Percentiles rank a stretch among this genome's conserved stretches.
Evolutionary conservation across 305 asterid genomes (phyloP).

Genomic region (Caryopteris hybrid): DNA sequence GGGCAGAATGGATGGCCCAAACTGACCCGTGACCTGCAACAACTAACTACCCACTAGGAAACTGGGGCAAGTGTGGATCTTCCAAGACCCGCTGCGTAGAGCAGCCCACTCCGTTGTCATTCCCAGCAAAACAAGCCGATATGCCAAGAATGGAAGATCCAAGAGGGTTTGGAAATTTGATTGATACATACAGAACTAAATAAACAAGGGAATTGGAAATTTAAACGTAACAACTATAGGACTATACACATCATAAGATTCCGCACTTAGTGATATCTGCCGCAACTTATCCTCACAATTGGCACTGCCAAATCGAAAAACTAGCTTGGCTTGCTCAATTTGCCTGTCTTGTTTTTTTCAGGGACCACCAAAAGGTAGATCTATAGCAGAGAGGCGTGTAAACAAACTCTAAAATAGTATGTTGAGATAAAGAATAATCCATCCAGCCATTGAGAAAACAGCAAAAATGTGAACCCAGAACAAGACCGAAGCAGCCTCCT

Average conservation of each 20-base stretch:
- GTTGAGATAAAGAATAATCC: conserved; percentile 88
- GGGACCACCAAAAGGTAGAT: background rate
- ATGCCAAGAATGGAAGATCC: no score
- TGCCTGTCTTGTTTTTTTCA: background rate
- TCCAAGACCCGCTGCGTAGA: no score
- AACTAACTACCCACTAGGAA: no score
- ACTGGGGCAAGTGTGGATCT: no score
- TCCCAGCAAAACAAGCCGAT: no score
- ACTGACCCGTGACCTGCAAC: no score
- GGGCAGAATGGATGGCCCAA: no score
- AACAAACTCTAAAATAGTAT: conserved; percentile 51
- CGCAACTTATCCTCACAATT: background rate
- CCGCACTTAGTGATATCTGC: background rate
- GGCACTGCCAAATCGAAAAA: background rate
- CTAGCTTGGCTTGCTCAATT: conserved; percentile 1
- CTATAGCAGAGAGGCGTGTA: background rate
- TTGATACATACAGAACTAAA: background rate
- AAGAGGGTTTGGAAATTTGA: no score
- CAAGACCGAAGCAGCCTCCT: conserved; percentile 86
- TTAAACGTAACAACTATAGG: background rate
- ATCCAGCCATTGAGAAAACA: conserved; percentile 90
- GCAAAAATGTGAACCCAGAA: conserved; percentile 99
- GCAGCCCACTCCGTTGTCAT: no score
- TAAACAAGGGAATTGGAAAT: background rate
- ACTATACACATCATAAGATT: background rate